Percentiles rank a stretch among this genome's conserved stretches.
These are phyloP conservation scores for Trichomonas gallinae DNA, from an alignment of 208 protist genomes.

Conservation along the genomic window DNA sequence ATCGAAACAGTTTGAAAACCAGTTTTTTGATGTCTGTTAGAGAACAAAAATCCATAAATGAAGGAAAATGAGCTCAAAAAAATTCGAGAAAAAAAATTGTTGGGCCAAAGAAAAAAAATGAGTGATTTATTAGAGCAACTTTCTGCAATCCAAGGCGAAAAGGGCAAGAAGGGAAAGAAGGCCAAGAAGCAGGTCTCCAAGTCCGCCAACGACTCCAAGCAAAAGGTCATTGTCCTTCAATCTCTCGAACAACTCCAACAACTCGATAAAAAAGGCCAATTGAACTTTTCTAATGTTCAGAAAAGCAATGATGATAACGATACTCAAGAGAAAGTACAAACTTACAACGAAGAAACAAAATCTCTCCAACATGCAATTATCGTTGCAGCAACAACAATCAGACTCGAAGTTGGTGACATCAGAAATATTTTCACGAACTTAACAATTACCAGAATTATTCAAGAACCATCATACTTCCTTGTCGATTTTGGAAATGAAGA, in stretches of 20 bases:
- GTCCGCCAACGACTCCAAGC: not conserved
- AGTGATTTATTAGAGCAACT: not conserved
- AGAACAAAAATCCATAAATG: too few relatives aligned
- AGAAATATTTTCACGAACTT: not conserved
- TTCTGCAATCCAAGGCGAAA: not conserved
- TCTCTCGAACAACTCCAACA: not conserved
- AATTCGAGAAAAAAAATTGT: too few relatives aligned
- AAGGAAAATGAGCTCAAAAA: too few relatives aligned
- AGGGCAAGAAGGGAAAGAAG: not conserved
- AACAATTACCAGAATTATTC: not conserved
- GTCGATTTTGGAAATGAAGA: not conserved
- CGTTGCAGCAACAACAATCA: not conserved
- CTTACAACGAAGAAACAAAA: not conserved
- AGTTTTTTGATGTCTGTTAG: too few relatives aligned
- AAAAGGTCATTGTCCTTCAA: not conserved
- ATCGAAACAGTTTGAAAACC: too few relatives aligned
- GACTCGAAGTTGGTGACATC: not conserved
- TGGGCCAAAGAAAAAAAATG: not conserved
- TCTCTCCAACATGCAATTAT: not conserved
- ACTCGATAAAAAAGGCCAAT: not conserved
- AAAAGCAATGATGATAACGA: not conserved
- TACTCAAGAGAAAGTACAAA: not conserved
- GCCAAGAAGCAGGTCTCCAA: not conserved
- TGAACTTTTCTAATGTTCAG: not conserved
- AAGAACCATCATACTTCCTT: not conserved